phyloP scores from a whole-genome alignment of 495 filamentous ascomycete genomes.

The Patellaria atrata region DNA sequence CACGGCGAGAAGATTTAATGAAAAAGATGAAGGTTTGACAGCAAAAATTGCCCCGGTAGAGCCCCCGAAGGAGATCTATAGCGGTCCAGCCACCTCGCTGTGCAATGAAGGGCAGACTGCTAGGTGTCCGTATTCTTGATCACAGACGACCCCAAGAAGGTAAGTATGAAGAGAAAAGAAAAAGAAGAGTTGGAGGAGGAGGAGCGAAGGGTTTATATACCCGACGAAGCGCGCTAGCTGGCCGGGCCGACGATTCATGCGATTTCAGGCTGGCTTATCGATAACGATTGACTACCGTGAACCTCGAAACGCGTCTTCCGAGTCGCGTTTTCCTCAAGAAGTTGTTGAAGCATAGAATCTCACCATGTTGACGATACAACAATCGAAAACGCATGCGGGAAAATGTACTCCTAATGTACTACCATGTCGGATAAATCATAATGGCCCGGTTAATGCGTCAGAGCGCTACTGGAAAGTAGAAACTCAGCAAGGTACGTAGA shows the following conservation, averaged over 20 bases:
- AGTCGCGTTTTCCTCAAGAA: no score
- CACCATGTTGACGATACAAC: slow-evolving; percentile 17
- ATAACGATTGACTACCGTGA: no score
- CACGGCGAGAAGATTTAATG: slow-evolving; percentile 37
- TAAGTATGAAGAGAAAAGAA: slow-evolving; percentile 72
- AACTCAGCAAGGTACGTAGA: slow-evolving; percentile 15
- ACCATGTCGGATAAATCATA: slow-evolving; percentile 69
- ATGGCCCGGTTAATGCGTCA: slow-evolving; percentile 51
- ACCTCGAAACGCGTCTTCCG: no score
- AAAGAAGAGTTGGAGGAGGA: slow-evolving; percentile 31
- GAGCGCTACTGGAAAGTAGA: slow-evolving; percentile 58
- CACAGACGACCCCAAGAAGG: slow-evolving; percentile 51
- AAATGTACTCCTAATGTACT: slow-evolving; percentile 63
- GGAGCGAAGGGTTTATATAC: slow-evolving; percentile 20
- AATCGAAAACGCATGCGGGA: slow-evolving; percentile 7
- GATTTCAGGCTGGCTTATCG: no score
- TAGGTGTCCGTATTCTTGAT: slow-evolving; percentile 47
- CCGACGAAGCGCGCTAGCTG: no score
- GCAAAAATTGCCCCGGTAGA: slow-evolving; percentile 58
- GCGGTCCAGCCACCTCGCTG: slow-evolving; percentile 52
- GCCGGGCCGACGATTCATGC: no score
- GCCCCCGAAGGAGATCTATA: slow-evolving; percentile 53
- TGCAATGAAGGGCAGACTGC: slow-evolving; percentile 61
- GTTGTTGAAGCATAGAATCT: no score
- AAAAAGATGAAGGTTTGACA: slow-evolving; percentile 40